A percentile compares a stretch with the other conserved stretches of the same genome.
Evolutionary conservation across 164 flowering plant genomes (phyloP).

Genomic region (Piper betle): DNA sequence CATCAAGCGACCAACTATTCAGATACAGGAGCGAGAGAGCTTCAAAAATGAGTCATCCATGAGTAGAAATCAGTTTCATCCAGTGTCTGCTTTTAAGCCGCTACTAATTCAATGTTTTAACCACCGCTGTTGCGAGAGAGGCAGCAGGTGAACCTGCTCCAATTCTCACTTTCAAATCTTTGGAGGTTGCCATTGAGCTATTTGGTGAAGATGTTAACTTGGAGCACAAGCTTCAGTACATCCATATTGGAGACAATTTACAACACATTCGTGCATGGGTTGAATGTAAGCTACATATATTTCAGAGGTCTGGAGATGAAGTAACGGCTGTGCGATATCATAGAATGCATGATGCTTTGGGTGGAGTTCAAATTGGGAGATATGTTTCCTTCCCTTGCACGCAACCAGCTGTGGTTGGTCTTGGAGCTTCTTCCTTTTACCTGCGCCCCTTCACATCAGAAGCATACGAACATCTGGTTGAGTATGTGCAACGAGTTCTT

Average conservation of each 20-base stretch:
- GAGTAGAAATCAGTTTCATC: neutral
- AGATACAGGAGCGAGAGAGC: neutral
- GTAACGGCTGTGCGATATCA: neutral
- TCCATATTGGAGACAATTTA: neutral
- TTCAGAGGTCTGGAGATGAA: neutral
- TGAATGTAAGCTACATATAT: neutral
- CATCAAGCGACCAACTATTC: neutral
- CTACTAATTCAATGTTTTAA: neutral
- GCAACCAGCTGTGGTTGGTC: neutral
- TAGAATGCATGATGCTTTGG: neutral
- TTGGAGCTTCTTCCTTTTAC: neutral
- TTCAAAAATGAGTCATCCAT: neutral
- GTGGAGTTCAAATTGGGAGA: neutral
- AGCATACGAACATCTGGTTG: neutral
- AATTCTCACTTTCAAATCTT: neutral
- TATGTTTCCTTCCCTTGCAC: neutral
- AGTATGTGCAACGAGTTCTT: neutral
- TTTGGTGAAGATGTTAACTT: neutral
- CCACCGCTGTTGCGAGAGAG: neutral
- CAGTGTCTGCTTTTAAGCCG: neutral
- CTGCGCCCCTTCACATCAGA: neutral
- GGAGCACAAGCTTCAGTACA: neutral
- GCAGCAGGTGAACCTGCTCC: neutral
- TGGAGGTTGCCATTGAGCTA: neutral
- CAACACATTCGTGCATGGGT: neutral